phyloP scores from a whole-genome alignment of 192 early-diverging fungal species.

The Gaertneriomyces semiglobifer region DNA sequence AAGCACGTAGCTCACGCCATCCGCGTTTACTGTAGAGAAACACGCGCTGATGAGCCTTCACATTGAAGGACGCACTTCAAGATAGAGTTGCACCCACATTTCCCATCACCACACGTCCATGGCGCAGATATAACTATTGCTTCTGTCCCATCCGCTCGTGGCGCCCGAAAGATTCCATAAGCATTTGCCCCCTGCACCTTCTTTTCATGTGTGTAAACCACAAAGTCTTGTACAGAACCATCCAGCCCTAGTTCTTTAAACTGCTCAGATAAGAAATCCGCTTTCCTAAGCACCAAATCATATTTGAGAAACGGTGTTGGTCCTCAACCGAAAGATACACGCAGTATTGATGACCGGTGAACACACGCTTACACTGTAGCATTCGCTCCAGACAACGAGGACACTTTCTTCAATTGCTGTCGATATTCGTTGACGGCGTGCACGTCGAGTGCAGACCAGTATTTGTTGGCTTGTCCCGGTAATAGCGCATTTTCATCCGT shows the following conservation, averaged over 20 bases:
- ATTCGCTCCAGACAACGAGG: not conserved
- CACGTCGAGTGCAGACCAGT: slow-evolving; percentile 19
- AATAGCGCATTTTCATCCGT: slow-evolving; percentile 51
- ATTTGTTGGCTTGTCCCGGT: slow-evolving; percentile 37
- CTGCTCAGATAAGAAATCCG: slow-evolving; percentile 47
- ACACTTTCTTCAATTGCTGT: not conserved
- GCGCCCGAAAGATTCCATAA: slow-evolving; percentile 76
- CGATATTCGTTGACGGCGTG: slow-evolving; percentile 8
- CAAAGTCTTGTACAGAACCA: slow-evolving; percentile 50
- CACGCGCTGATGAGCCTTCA: slow-evolving; percentile 50
- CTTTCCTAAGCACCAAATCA: slow-evolving; percentile 4
- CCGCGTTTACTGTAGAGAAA: slow-evolving; percentile 29
- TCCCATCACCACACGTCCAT: slow-evolving; percentile 64
- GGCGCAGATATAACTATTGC: slow-evolving; percentile 80
- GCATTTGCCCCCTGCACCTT: slow-evolving; percentile 62
- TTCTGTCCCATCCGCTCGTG: slow-evolving; percentile 84
- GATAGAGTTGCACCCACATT: slow-evolving; percentile 43
- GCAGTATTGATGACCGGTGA: slow-evolving; percentile 1
- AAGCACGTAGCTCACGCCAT: slow-evolving; percentile 41
- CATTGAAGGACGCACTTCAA: slow-evolving; percentile 47
- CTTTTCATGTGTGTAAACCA: slow-evolving; percentile 27
- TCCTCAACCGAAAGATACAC: not conserved
- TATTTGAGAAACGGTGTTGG: slow-evolving; percentile 1
- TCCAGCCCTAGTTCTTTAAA: slow-evolving; percentile 53
- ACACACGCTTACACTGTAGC: slow-evolving; percentile 7